Evolutionary conservation across 139 green algal species (phyloP), one percentile per base, ranked within the genome.

Genomic region (Tetradesmus obliquus): DNA sequence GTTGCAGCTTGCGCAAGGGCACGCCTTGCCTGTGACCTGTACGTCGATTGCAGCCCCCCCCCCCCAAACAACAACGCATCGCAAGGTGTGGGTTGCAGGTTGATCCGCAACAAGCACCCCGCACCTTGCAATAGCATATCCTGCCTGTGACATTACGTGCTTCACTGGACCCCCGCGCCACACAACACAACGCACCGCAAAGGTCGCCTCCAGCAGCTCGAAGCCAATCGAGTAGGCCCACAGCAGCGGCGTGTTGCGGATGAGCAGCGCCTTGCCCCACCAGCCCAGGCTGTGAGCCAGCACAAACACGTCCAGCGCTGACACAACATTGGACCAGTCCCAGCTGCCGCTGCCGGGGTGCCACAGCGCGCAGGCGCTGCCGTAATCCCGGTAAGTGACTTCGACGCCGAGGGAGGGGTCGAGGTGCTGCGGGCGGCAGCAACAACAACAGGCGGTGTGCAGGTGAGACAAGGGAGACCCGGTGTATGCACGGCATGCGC

Each of bases 251-350:
- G 94, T 88, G 94, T 99, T 94, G 32, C 97, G 93, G 1, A 99
- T 87, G 55, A 98, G 95, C 24, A 99, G 91, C 20, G 97, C 97
- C 94, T 93, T 93, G 72, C 80, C 94, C 93, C 93, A 97, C 96
- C 96, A 96, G 91, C 94, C 98, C 15, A 99, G 80, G 0, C 95
- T 95, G 96, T 99, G 98, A 1, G 98, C 98, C 19, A 99, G 55
- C 3, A 99, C 96, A 94, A 99, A 99, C 94, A 98, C 97, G 92
- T 99, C 98, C 19, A 99, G 53, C 0, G 97, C 98, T 86, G 76
- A 79, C 66, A 4, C 22, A 9, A 89, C 57, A 24, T 89, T 89
- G n/a, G 85, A 89, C 96, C 55, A 97, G 84, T 80, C 93, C 89
- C 80, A 9, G 71, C 22, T 72, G 55, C 53, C 53, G 2, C 0